Base-by-base conservation (phyloP, 2,329 filamentous ascomycete species). In the Monascus ruber region DNA sequence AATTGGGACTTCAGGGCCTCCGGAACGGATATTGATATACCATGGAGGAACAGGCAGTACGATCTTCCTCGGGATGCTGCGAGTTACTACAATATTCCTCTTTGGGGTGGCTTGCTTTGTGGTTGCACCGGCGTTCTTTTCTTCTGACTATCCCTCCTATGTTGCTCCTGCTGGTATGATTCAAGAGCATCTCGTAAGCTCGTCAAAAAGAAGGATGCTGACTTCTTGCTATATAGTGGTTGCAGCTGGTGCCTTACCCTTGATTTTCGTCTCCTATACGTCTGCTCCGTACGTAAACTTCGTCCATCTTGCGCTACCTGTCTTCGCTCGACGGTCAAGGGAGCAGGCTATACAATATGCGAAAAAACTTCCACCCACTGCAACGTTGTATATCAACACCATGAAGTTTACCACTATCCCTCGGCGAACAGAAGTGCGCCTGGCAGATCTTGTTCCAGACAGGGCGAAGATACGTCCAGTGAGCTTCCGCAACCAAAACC, bases 211-310 rank as follows among this genome's bases (percentile, higher is more conserved):
- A n/a, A 2, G 42, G 10, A 35, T 33, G 1, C 38, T 51, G 35
- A 47, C 36, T 4, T 31, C 7, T 31, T 31, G 8, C 17, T 17
- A 17, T 29, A 8, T 46, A 81, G 77, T 79, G 41, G 62, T 74
- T 35, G 52, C 75, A 37, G 76, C 72, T 44, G 77, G 81, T 48
- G 56, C 80, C 31, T 60, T 83, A 6, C 85, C 85, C 2, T 65
- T 86, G 50, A 41, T 76, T 29, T 76, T 79, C 51, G 70, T 85
- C 24, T 68, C 73, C 29, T 81, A 78, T 56, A 73, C 73, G 35
- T 77, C 80, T 2, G 70, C 76, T 0, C 82, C 85, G 3, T 84
- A 83, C 53, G 83, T 89, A 5, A 77, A 78, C 32, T 78, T 79
- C 53, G 71, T 91, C 43, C 77, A 83, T 58, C 64, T 91, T 36